phyloP scores from a whole-genome alignment of 2,329 filamentous ascomycete genomes.

The Alternaria arbusti region DNA sequence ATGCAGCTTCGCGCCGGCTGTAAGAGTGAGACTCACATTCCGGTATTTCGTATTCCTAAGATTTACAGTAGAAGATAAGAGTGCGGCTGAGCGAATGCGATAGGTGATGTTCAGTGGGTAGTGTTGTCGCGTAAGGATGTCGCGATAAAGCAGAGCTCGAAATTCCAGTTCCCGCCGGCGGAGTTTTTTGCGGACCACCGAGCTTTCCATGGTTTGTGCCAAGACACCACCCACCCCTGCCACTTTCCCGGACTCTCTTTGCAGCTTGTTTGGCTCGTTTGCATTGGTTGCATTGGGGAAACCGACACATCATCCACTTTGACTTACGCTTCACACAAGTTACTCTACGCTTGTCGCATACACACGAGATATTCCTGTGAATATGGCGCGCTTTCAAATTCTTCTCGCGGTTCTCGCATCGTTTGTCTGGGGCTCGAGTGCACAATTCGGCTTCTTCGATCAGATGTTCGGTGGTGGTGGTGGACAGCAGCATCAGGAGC shows the following conservation, averaged over 20 bases:
- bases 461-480: conserved; percentile 85
- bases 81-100: neutral
- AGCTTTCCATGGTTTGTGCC: conserved; percentile 8
- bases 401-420: conserved; percentile 50
- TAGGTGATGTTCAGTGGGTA: neutral
- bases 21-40: neutral
- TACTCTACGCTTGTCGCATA: neutral
- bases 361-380: neutral
- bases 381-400: conserved; percentile 42
- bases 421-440: conserved; percentile 67
- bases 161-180: conserved; percentile 17
- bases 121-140: conserved; percentile 6
- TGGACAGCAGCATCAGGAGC: conserved; percentile 62
- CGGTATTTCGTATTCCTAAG: neutral
- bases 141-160: conserved; percentile 3
- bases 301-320: conserved; percentile 26
- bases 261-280: conserved; percentile 15
- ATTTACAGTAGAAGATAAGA: neutral
- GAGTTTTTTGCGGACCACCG: conserved; percentile 34
- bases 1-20: neutral
- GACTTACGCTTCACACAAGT: neutral
- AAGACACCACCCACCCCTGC: neutral
- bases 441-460: conserved; percentile 97
- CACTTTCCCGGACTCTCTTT: neutral
- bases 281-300: neutral